A percentile compares a stretch with the other conserved stretches of the same genome.
Conservation (phyloP, 1,284 basidiomycete species). For the Leccinum solheimii region DNA sequence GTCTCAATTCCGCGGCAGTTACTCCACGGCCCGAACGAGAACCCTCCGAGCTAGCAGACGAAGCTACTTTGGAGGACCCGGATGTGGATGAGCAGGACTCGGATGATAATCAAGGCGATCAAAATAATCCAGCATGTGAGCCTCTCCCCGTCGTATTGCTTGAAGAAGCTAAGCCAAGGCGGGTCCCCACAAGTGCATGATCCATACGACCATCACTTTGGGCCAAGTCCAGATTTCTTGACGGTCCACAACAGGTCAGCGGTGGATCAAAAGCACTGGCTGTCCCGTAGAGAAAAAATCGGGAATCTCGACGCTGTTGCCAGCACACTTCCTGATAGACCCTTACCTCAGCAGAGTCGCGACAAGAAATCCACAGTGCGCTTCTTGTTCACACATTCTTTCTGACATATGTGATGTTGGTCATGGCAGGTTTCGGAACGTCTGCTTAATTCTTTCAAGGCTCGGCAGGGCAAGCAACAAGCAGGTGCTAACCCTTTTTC, state of each 20-base stretch:
- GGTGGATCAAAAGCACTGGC: slow-evolving; percentile 56
- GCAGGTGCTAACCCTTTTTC: slow-evolving; percentile 42
- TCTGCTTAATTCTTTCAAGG: slow-evolving; percentile 54
- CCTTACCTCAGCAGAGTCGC: slow-evolving; percentile 25
- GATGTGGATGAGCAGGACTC: slow-evolving; percentile 16
- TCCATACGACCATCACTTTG: slow-evolving; percentile 69
- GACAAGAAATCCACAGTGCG: slow-evolving; percentile 33
- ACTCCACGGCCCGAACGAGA: slow-evolving; percentile 1
- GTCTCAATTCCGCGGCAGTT: slow-evolving; percentile 36
- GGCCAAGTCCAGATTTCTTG: slow-evolving; percentile 47
- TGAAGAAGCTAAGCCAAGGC: neutral
- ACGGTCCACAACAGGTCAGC: slow-evolving; percentile 48
- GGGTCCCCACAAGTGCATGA: slow-evolving; percentile 34
- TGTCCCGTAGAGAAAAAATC: slow-evolving; percentile 40
- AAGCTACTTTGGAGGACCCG: slow-evolving; percentile 13
- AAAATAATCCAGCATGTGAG: slow-evolving; percentile 32
- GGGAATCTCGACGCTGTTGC: slow-evolving; percentile 55
- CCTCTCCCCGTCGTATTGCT: neutral
- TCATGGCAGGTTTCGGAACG: slow-evolving; percentile 58
- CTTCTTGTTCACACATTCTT: slow-evolving; percentile 1
- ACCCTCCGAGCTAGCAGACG: slow-evolving; percentile 7
- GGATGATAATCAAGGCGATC: slow-evolving; percentile 15
- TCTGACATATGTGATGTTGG: neutral
- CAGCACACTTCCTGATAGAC: slow-evolving; percentile 49
- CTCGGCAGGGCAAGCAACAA: slow-evolving; percentile 52